Percentiles rank a stretch among this genome's conserved stretches.
These are phyloP conservation scores for Chalciporus chontae DNA, from an alignment of 768 basidiomycete species.

Conservation along the genomic window DNA sequence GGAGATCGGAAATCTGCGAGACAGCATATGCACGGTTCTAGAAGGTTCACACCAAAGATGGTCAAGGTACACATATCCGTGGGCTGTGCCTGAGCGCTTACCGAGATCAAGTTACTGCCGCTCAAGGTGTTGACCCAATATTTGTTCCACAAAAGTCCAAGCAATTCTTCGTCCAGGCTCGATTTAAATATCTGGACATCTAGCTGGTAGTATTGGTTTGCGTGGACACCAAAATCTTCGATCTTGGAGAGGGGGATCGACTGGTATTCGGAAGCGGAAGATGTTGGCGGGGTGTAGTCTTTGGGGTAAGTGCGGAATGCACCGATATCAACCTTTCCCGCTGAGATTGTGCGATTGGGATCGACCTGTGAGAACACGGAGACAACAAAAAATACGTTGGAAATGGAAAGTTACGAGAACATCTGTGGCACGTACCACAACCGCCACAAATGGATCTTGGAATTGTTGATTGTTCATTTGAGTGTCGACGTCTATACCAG, in stretches of 20 bases:
- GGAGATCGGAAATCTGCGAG: slow-evolving; percentile 84
- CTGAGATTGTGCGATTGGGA: slow-evolving; percentile 96
- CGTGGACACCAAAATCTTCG: slow-evolving; percentile 98
- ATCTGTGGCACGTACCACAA: slow-evolving; percentile 67
- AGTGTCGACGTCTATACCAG: slow-evolving; percentile 97
- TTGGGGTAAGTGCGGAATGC: slow-evolving; percentile 98
- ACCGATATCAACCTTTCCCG: slow-evolving; percentile 98
- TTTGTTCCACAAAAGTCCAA: slow-evolving; percentile 96
- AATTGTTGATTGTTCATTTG: slow-evolving; percentile 93
- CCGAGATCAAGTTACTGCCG: slow-evolving; percentile 89
- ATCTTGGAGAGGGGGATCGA: slow-evolving; percentile 96
- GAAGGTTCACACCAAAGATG: not conserved
- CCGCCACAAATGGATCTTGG: slow-evolving; percentile 95
- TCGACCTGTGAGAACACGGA: slow-evolving; percentile 62
- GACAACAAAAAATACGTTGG: not conserved
- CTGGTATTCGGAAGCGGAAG: slow-evolving; percentile 81
- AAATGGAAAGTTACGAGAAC: not conserved
- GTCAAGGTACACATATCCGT: not conserved
- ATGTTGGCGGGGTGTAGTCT: slow-evolving; percentile 81
- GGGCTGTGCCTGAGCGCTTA: slow-evolving; percentile 34
- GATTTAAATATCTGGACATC: slow-evolving; percentile 97
- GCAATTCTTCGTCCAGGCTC: slow-evolving; percentile 78
- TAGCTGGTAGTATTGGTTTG: slow-evolving; percentile 91
- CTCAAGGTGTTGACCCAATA: slow-evolving; percentile 99
- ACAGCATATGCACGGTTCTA: slow-evolving; percentile 95